These are phyloP conservation scores for Bothriochloa decipiens DNA, from an alignment of 176 grass and related monocot genomes.

Conservation along the genomic window DNA sequence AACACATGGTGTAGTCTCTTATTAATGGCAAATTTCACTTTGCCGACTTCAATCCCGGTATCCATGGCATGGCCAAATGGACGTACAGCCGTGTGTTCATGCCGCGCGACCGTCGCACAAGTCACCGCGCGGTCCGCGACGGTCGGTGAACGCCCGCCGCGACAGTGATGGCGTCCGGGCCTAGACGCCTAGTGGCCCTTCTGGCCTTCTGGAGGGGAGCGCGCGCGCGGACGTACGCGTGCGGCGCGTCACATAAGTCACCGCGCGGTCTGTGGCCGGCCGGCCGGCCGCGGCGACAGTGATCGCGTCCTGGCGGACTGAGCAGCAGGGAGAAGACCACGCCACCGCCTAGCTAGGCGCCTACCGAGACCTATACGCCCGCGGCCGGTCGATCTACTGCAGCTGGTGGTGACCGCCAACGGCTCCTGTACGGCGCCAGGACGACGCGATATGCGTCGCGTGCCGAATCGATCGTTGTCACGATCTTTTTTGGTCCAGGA, in stretches of 20 bases:
- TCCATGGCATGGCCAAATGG: not conserved
- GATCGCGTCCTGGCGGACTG: not conserved
- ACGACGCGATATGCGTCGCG: not conserved
- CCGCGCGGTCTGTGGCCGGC: not conserved
- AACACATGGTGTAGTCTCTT: not conserved
- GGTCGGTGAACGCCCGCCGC: conserved; percentile 15
- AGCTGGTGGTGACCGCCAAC: conserved; percentile 1
- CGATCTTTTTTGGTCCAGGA: conserved; percentile 5
- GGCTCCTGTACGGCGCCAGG: conserved; percentile 8
- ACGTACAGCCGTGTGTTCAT: not conserved
- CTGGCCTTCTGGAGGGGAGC: not conserved
- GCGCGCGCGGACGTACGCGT: not conserved
- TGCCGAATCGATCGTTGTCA: not conserved
- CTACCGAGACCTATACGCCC: not conserved
- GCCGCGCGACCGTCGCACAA: not conserved
- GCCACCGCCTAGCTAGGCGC: not conserved
- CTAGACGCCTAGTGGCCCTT: not conserved
- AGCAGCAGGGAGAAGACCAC: not conserved
- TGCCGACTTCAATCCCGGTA: not conserved
- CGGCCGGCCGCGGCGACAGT: not conserved
- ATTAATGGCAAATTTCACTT: not conserved
- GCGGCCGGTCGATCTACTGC: not conserved
- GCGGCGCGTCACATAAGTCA: not conserved
- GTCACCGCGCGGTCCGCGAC: not conserved
- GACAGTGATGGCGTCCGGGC: conserved; percentile 3